Evolutionary conservation across 148 eudicot genomes (phyloP), one percentile per base, ranked within the genome.

Genomic region (Amaranthus cruentus): DNA sequence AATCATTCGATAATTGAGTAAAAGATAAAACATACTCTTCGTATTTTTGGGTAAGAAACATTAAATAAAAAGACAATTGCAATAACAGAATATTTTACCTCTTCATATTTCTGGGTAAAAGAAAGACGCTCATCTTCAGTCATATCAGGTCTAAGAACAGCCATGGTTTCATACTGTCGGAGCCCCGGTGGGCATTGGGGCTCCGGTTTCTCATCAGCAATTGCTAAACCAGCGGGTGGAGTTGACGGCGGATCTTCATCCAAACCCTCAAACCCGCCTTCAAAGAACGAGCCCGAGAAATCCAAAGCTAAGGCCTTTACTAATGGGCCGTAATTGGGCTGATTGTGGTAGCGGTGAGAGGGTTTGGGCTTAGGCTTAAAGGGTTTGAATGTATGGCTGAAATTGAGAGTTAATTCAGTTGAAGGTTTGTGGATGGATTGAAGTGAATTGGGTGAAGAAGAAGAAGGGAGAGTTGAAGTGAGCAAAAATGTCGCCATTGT

Each of bases 101-200:
- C 96, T 70, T 91, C 96, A 62, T 91, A 94, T 72, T 86, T 90
- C 79, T 91, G 93, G 62, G 89, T 88, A 42, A 91, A 84, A 58
- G 83, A 38, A 21, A 95, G 91, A 15, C 98, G 90, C 63, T 90
- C 97, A 55, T 95, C 96, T 77, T 95, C 97, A 10, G 97, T 87
- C 97, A 95, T 87, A 53, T 91, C 93, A 13, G 96, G 97, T 60
- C 97, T 81, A 47, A 91, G 77, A 43, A 95, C 90, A 4, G 78
- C 90, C 98, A 95, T 95, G 59, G 93, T 87, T 77, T 91, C 98
- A 38, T 90, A 95, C 78, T 84, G 82, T 0, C 98, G 82, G 60
- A 95, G 89, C 3, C 98, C 98, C 6, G 97, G 97, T 0, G 98
- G 98, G 71, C 97, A 91, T 68, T 84, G 90, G 4, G 83, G 83